Conservation (phyloP, 2,329 filamentous ascomycete genomes). For the Penicillium sumatraense region DNA sequence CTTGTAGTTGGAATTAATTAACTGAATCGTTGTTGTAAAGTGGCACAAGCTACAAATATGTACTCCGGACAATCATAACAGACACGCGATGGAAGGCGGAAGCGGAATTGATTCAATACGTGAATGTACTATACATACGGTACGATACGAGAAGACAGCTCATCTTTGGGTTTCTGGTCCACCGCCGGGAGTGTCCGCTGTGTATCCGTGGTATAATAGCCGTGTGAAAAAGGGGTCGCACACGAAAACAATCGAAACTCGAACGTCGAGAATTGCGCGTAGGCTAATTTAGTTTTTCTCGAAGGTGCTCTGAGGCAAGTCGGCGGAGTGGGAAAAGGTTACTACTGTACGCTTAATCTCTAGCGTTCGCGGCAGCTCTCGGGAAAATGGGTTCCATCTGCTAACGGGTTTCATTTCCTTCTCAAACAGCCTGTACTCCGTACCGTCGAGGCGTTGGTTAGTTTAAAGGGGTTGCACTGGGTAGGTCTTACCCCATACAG, state of each 20-base stretch:
- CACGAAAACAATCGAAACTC: conserved; percentile 1
- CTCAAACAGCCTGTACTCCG: neutral
- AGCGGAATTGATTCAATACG: neutral
- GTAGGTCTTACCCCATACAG: too few species aligned
- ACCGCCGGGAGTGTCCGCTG: conserved; percentile 14
- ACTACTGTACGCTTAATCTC: conserved; percentile 5
- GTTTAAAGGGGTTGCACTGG: neutral
- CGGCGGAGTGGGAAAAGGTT: too few species aligned
- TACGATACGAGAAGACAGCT: neutral
- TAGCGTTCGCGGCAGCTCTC: conserved; percentile 4
- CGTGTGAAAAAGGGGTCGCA: neutral
- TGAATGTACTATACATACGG: neutral
- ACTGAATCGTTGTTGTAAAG: too few species aligned
- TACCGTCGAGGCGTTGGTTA: neutral
- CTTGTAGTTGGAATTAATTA: too few species aligned
- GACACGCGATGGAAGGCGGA: neutral
- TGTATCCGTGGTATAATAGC: conserved; percentile 10
- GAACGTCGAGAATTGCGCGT: neutral
- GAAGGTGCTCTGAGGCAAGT: neutral
- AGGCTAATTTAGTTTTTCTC: too few species aligned
- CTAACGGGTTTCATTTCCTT: conserved; percentile 6
- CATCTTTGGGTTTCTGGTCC: conserved; percentile 6
- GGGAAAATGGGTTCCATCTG: conserved; percentile 15
- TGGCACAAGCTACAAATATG: too few species aligned
- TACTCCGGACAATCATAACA: neutral